Base-by-base conservation (phyloP, 1,284 basidiomycete species). In the Marasmius sp. region DNA sequence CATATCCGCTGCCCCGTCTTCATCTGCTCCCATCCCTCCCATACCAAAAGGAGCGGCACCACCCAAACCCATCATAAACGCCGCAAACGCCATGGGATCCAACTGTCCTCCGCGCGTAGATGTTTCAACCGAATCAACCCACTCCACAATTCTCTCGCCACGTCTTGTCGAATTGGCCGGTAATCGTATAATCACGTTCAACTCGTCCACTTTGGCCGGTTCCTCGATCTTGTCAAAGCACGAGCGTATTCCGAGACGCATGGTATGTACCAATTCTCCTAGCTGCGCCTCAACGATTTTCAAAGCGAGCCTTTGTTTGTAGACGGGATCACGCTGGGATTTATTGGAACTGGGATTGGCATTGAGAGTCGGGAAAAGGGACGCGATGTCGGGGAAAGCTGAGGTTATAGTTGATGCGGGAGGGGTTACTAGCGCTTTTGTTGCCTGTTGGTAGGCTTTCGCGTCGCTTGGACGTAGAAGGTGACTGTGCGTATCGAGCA, bases 1-100 rank as follows among this genome's bases (percentile, higher is more conserved):
- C 37, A 82, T 71, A 61, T 86, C 85, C 0, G 72, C 70, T 1
- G 79, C 79, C 9, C 84, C 84, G 7, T 72, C 75, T 0, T 80
- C 81, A 34, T 78, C 73, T 6, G 16, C 45, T 47, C 45, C 45
- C 45, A 47, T 47, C 16, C 45, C 45, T 14, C 45, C 45, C 36
- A 70, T 64, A 9, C 72, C 75, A 10, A 79, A 67, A 36, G 86
- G 85, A 47, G n/a, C 43, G 16, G 20, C 8, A 47, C 45, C 45
- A 14, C 45, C 45, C 8, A 89, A 68, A 0, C 86, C 87, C 75
- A 88, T 86, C 78, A 89, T 81, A 78, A 88, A 81, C n/a, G 86
- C 86, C 0, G 87, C 85, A 60, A 89, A 81, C 2, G 84, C 80
- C 76, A 88, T 78, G 0, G 85, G 85, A 61, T 84, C 75, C 20